Base-by-base conservation (phyloP, 345 rosid species). In the Alliaria petiolata region DNA sequence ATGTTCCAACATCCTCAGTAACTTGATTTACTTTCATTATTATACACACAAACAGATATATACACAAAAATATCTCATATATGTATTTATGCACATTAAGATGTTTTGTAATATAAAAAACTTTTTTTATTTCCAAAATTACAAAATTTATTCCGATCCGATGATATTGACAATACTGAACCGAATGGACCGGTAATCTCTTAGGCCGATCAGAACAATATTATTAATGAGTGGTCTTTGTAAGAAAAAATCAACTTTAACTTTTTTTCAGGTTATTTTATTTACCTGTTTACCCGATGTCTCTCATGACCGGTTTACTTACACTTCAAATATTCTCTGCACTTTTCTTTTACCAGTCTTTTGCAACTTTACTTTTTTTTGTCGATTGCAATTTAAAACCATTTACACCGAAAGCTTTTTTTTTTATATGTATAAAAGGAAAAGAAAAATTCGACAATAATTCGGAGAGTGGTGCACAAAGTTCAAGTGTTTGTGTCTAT, bases 251-350 rank as follows among this genome's bases (percentile, higher is more conserved):
- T 13, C 30, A 65, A 17, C 66, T 49, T 73, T 73, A 47, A 8
- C 54, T 66, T 58, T 66, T 58, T 28, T 58, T 66, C 66, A 73
- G 66, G 66, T 49, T 66, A 49, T 40, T 28, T 58, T 50, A 50
- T 67, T 75, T 47, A 67, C 67, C 47, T 50, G 65, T 74, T 66
- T 67, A 67, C 73, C 74, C 69, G 22, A 53, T 50, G 63, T 75
- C 73, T 58, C 61, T 66, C 40, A 16, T 4, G 47, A 61, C 58
- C 40, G 28, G 42, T 44, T 75, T 50, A 69, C 79, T 62, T 68
- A 36, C 74, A 53, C 64, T 75, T 62, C 15, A 68, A 75, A 69
- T 69, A 69, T 75, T 69, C 70, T 53, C 75, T 76, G 75, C 75
- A 63, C 51, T 76, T 76, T 75, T 68, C 65, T 69, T 75, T 69